Conservation (phyloP, 805 yeast genomes). For the Saccharomycopsis babjevae region DNA sequence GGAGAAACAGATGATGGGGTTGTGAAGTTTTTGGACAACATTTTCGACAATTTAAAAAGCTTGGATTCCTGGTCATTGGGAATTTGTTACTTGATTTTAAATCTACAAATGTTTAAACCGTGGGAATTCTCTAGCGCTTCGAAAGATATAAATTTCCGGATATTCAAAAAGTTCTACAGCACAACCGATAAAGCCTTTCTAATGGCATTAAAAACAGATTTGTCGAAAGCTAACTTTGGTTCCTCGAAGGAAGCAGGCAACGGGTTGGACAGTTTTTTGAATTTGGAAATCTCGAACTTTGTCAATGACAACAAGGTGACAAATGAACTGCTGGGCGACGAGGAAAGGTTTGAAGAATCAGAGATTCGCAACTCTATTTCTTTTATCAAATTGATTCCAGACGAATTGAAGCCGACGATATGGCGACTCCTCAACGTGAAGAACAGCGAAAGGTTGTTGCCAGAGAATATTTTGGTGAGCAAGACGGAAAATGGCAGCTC, state of each 20-base stretch:
- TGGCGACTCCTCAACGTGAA: neutral
- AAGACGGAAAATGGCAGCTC: neutral
- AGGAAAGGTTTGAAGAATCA: neutral
- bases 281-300: neutral
- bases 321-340: neutral
- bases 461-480: neutral
- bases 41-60: neutral
- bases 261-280: neutral
- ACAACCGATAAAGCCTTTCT: neutral
- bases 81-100: slow-evolving; percentile 11
- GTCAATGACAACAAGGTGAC: neutral
- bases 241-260: neutral
- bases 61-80: slow-evolving; percentile 16
- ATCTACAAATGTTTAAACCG: slow-evolving; percentile 11
- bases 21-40: neutral
- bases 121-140: slow-evolving; percentile 15
- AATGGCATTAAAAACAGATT: neutral
- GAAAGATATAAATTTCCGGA: slow-evolving; percentile 9
- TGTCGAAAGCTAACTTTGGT: neutral
- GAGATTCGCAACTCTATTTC: neutral
- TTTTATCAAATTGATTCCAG: neutral
- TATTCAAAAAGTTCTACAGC: neutral
- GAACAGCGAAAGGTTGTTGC: neutral
- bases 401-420: neutral
- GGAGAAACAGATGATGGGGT: neutral